Base-by-base conservation (phyloP, 169 alveolate genomes). In the Eimeria acervulina region DNA sequence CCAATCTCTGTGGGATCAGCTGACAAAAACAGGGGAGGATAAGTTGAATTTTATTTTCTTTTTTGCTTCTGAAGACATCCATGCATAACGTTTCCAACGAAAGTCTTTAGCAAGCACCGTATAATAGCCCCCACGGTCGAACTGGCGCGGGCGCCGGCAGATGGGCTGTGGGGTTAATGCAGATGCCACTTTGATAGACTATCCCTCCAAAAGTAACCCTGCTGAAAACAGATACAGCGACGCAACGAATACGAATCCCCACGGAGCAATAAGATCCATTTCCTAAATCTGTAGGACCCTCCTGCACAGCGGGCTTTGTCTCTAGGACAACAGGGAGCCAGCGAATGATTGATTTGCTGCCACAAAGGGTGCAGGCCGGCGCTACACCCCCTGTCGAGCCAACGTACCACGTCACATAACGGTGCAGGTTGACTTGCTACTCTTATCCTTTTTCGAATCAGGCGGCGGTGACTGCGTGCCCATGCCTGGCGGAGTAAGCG, bases 401-500 rank as follows among this genome's bases (percentile, higher is more conserved):
- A 2, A 2, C 51, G 15, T 36, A 38, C 72, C 17, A 52, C 17
- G 61, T 85, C 93, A 85, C 93, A 85, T 85, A 6, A 85, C 40
- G 51, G 81, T 21, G 61, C 93, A 85, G 28, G 81, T 61, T 33
- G 93, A 85, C 38, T 52, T 36, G n/a, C 40, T 61, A 19, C 61
- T 61, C 61, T 85, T 61, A 31, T 83, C 74, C 81, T 59, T 85
- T 61, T 59, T 85, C 26, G 93, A 70, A 21, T 52, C 70, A 26
- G 93, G 42, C 59, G 80, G 81, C 26, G 61, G 40, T 4, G 93
- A 59, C 61, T 85, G 93, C 28, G 76, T 38, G 59, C 93, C 93
- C 81, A 85, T 85, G 36, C 93, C 93, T 38, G 93, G 74, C 0
- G 93, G 93, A 85, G 93, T 85, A 23, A 85, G 93, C 47, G 93